Base-by-base conservation (phyloP, 2,329 filamentous ascomycete species). In the Volutella citrinella region DNA sequence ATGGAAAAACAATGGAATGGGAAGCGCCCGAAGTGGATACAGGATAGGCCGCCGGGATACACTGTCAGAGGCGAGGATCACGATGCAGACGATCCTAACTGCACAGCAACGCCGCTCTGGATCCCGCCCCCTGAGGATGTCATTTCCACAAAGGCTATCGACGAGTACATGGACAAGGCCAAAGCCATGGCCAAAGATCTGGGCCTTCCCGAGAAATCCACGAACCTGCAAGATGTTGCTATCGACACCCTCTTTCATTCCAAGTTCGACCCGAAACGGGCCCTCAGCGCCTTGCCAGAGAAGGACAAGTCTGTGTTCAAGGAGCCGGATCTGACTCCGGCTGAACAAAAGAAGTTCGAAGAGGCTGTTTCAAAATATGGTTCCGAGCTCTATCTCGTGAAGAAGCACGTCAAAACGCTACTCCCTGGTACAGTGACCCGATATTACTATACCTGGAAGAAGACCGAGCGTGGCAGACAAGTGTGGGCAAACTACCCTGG, bases 391-490 rank as follows among this genome's bases (percentile, higher is more conserved):
- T 78, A 87, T 46, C 76, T 77, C 28, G 84, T 97, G 40, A 88
- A 82, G 46, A 82, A 85, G 48, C 86, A 95, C 59, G 87, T 96
- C 52, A 90, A 88, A 61, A 87, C 83, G 0, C 79, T 93, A 48
- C 80, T 78, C 24, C 81, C 89, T 42, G 81, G 83, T 31, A 79
- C 87, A 38, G 84, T 96, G 42, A 88, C 95, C 17, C 85, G 93
- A 5, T 94, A 86, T 57, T 98, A 97, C 63, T 98, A 98, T 59
- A 87, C 87, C 46, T 98, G 93, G 93, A 98, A 98, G 67, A 97
- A 97, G 64, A 88, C 88, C 0, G 76, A 84, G 3, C 81, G 83
- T 38, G 93, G 93, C 24, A 82, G 78, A 55, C 81, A 93, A 50
- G 81, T 98, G 15, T 96, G 93, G 90, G 88, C 88, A 40, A 87